A percentile compares a stretch with the other conserved stretches of the same genome.
phyloP scores from a whole-genome alignment of 768 basidiomycete genomes.

The Pulveroboletus frians region DNA sequence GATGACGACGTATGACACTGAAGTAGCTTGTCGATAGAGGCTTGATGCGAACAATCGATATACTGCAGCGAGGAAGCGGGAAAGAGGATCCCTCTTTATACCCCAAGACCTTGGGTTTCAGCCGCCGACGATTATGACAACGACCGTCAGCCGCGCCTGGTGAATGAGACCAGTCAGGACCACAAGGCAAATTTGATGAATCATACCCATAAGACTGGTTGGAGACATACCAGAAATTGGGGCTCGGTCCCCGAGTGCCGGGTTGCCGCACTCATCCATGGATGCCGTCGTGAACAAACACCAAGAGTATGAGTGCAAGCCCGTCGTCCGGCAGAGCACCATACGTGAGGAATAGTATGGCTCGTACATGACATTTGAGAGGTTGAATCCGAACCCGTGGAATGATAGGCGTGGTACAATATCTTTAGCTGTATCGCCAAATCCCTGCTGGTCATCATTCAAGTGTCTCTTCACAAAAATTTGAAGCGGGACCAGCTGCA shows the following conservation, averaged over 20 bases:
- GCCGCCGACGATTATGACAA: background rate
- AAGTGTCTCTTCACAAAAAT: background rate
- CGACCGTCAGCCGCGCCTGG: too few species aligned
- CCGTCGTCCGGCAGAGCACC: too few species aligned
- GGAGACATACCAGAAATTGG: background rate
- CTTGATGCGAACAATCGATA: background rate
- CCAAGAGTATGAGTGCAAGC: background rate
- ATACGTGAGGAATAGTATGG: background rate
- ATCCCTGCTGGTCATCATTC: background rate
- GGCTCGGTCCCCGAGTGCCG: background rate
- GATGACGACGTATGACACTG: slow-evolving; percentile 1
- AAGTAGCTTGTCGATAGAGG: background rate
- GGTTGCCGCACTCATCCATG: too few species aligned
- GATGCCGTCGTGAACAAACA: background rate
- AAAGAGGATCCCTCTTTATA: slow-evolving; percentile 7
- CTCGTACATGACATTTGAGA: background rate
- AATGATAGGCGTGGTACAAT: background rate
- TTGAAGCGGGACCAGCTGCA: background rate
- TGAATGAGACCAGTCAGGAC: background rate
- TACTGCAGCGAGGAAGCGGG: background rate
- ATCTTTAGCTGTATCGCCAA: background rate
- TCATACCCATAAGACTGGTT: background rate
- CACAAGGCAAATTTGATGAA: background rate
- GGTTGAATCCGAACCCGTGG: background rate
- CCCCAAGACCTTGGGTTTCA: background rate